phyloP scores from a whole-genome alignment of 306 rosid species.

The Crotalaria pallida region DNA sequence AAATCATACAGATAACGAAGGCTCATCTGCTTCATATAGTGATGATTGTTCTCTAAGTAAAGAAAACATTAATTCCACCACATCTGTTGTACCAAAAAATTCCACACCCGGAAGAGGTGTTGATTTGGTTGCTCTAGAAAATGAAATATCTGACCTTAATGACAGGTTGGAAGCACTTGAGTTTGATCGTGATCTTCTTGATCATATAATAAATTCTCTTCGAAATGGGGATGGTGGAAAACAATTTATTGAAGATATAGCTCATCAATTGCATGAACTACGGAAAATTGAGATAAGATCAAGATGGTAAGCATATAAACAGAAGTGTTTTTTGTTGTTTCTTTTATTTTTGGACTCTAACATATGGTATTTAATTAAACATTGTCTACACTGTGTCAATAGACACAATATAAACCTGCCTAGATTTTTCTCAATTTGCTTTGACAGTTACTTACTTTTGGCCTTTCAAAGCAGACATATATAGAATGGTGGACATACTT shows the following conservation, averaged over 20 bases:
- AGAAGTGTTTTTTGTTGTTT: not conserved
- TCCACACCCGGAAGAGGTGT: constrained; percentile 21
- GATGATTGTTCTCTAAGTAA: constrained; percentile 27
- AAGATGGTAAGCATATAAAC: constrained; percentile 37
- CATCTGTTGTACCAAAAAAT: constrained; percentile 9
- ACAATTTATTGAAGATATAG: constrained; percentile 58
- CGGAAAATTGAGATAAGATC: constrained; percentile 40
- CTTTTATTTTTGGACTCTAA: constrained; percentile 7
- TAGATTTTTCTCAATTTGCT: not conserved
- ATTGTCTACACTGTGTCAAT: not conserved
- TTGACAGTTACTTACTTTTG: not conserved
- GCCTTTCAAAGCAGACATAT: constrained; percentile 3
- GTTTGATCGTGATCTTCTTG: constrained; percentile 66
- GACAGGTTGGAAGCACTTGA: constrained; percentile 77
- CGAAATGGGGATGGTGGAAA: constrained; percentile 55
- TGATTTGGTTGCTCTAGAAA: constrained; percentile 46
- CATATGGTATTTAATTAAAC: not conserved
- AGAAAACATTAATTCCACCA: constrained; percentile 16
- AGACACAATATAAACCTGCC: not conserved
- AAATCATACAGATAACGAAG: constrained; percentile 28
- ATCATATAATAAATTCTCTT: constrained; percentile 53
- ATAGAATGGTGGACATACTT: not conserved
- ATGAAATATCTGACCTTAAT: constrained; percentile 65
- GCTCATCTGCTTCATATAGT: constrained; percentile 17
- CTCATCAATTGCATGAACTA: constrained; percentile 51